Percentiles rank a stretch among this genome's conserved stretches.
These are phyloP conservation scores for Mucor lusitanicus DNA, from an alignment of 371 early-diverging fungal genomes.

Conservation along the genomic window DNA sequence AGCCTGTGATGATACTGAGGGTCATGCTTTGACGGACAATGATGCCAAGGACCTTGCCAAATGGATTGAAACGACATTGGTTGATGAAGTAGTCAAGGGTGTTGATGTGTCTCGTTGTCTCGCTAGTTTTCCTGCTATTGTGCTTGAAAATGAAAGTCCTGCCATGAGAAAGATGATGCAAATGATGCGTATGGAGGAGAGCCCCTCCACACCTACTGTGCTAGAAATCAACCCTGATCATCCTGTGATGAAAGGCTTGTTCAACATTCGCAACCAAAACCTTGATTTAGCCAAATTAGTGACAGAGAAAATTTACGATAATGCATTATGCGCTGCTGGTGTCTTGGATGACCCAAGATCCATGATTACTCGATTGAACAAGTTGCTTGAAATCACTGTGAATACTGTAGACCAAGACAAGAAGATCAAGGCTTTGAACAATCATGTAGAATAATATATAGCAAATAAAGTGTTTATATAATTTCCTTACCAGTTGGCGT, in stretches of 20 bases:
- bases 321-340: slow-evolving; percentile 80
- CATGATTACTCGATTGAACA: slow-evolving; percentile 76
- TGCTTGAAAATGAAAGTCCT: slow-evolving; percentile 76
- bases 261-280: slow-evolving; percentile 56
- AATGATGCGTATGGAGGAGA: slow-evolving; percentile 67
- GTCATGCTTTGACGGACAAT: slow-evolving; percentile 46
- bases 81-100: slow-evolving; percentile 61
- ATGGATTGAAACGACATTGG: slow-evolving; percentile 69
- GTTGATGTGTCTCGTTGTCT: slow-evolving; percentile 72
- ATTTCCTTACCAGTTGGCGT: no score
- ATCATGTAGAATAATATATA: no score
- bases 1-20: slow-evolving; percentile 22
- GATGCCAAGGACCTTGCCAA: slow-evolving; percentile 65
- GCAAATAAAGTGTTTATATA: no score
- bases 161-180: slow-evolving; percentile 76
- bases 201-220: slow-evolving; percentile 54
- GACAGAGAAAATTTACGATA: slow-evolving; percentile 68
- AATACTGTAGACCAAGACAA: slow-evolving; percentile 49
- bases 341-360: slow-evolving; percentile 78
- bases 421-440: slow-evolving; percentile 33
- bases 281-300: slow-evolving; percentile 70
- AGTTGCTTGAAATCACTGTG: slow-evolving; percentile 61
- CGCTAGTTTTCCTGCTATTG: slow-evolving; percentile 75
- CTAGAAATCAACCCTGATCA: slow-evolving; percentile 90
- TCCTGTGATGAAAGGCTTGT: slow-evolving; percentile 73